A percentile compares a stretch with the other conserved stretches of the same genome.
Evolutionary conservation across 306 rosid species (phyloP).

Genomic region (Quercus robur): DNA sequence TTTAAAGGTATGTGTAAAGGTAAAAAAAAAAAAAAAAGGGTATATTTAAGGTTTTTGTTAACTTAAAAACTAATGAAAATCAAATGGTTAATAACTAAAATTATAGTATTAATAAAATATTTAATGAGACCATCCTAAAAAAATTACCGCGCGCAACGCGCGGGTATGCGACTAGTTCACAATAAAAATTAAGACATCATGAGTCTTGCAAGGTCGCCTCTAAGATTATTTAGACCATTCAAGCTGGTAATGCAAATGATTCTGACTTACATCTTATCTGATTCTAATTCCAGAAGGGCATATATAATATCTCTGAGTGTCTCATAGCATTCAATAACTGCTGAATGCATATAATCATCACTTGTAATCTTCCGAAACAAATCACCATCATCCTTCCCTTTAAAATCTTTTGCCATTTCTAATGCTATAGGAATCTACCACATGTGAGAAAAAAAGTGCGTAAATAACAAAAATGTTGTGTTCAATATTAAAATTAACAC

Average conservation of each 20-base stretch:
- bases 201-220: neutral
- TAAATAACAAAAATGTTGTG: constrained; percentile 10
- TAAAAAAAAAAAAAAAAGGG: too few species aligned
- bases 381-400: constrained; percentile 68
- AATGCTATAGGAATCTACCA: constrained; percentile 94
- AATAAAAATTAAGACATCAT: constrained; percentile 22
- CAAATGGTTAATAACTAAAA: too few species aligned
- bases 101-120: too few species aligned
- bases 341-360: constrained; percentile 79
- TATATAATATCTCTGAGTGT: constrained; percentile 59
- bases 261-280: constrained; percentile 61
- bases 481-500: constrained; percentile 11
- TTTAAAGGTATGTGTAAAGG: too few species aligned
- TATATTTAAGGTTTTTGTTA: too few species aligned
- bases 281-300: constrained; percentile 43
- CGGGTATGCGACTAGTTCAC: neutral
- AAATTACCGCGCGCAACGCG: too few species aligned
- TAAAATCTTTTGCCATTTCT: constrained; percentile 95
- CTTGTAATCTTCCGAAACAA: constrained; percentile 65
- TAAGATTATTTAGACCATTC: neutral
- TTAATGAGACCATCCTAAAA: too few species aligned
- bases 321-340: constrained; percentile 91
- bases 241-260: constrained; percentile 7
- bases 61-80: too few species aligned
- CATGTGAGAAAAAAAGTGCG: constrained; percentile 20